These are phyloP conservation scores for Cinnamomum micranthum DNA, from an alignment of 164 flowering plant species.

Conservation along the genomic window DNA sequence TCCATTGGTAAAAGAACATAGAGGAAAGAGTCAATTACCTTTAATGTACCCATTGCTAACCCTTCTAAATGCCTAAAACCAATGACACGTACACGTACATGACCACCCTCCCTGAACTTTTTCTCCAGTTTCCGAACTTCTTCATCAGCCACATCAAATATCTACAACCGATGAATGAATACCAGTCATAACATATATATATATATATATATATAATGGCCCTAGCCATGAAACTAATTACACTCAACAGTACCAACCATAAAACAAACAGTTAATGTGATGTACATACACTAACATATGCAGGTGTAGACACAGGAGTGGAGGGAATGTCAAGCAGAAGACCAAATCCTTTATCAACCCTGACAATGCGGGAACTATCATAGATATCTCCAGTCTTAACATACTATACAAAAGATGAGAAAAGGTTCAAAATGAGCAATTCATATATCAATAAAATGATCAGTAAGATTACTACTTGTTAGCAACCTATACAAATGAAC, in stretches of 20 bases:
- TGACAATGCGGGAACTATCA: constrained; percentile 71
- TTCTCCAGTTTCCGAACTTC: constrained; percentile 62
- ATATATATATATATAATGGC: not conserved
- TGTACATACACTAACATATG: constrained; percentile 70
- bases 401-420: constrained; percentile 38
- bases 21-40: constrained; percentile 40
- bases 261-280: constrained; percentile 3
- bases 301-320: constrained; percentile 58
- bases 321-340: constrained; percentile 87
- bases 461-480: not conserved
- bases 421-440: constrained; percentile 1
- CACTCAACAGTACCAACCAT: not conserved
- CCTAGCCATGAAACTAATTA: not conserved
- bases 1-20: not conserved
- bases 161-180: constrained; percentile 33
- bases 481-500: not conserved
- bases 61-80: constrained; percentile 87
- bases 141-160: constrained; percentile 66
- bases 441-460: not conserved
- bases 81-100: constrained; percentile 71
- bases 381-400: constrained; percentile 73
- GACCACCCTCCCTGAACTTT: constrained; percentile 64
- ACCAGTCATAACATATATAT: not conserved
- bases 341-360: constrained; percentile 83
- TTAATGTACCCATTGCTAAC: constrained; percentile 66